Evolutionary conservation across 2,329 filamentous ascomycete genomes (phyloP).

Genomic region (Thelonectria discophora): DNA sequence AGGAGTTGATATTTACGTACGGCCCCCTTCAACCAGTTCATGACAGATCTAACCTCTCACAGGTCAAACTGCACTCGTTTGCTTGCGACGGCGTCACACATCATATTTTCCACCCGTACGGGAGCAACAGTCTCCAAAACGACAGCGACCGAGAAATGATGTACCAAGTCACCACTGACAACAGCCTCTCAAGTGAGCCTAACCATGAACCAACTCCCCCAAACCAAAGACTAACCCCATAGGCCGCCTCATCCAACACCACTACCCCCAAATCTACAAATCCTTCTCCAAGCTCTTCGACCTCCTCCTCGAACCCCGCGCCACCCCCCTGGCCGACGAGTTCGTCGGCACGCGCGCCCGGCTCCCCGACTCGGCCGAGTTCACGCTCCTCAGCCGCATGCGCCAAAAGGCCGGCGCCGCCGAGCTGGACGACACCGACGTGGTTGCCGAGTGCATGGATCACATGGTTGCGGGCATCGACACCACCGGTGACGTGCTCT

Average conservation of each 20-base stretch:
- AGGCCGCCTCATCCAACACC: constrained; percentile 67
- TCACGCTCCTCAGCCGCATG: constrained; percentile 67
- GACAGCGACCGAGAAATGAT: constrained; percentile 67
- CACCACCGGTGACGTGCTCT: constrained; percentile 72
- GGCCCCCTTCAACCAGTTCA: constrained; percentile 14
- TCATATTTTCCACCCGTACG: constrained; percentile 71
- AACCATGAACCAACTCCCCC: not conserved
- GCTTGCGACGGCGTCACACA: constrained; percentile 73
- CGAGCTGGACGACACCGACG: constrained; percentile 58
- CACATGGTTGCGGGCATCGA: constrained; percentile 76
- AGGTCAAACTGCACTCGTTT: constrained; percentile 64
- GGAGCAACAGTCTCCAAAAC: constrained; percentile 65
- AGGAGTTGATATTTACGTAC: constrained; percentile 68
- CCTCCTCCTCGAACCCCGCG: constrained; percentile 60
- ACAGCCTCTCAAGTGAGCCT: constrained; percentile 68
- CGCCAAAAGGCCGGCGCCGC: constrained; percentile 53
- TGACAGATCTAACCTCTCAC: not conserved
- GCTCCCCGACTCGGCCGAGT: constrained; percentile 55
- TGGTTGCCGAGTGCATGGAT: constrained; percentile 74
- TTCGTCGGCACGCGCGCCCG: constrained; percentile 63
- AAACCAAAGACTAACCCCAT: not conserved
- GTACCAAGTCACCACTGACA: constrained; percentile 71
- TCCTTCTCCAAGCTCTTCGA: constrained; percentile 55
- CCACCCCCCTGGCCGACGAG: constrained; percentile 64
- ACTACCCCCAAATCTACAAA: constrained; percentile 60